Evolutionary conservation across 768 basidiomycete species (phyloP), one percentile per base, ranked within the genome.

Genomic region (Podaxis sp.): DNA sequence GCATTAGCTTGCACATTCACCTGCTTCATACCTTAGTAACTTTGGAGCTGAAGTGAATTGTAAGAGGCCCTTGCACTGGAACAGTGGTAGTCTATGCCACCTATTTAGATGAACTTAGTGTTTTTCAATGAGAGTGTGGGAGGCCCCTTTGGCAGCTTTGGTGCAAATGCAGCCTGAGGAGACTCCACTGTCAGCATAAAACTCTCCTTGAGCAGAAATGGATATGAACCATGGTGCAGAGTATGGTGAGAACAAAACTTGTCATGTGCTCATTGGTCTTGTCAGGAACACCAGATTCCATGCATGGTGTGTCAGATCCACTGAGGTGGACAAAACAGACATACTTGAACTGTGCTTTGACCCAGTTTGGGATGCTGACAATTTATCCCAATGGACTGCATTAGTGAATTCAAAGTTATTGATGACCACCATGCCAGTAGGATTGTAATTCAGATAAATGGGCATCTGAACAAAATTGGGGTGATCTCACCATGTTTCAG

Each of bases 71-170:
- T 28, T 6, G 1, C 1, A 1, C 28, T 28, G 28, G 28, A 28
- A 28, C 28, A 6, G 28, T 28, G 28, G 1, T 28, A 28, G 7
- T 28, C 28, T 28, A 28, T 28, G 28, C 28, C 28, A 28, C 28
- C 28, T 7, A 0, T 0, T 28, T 28, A 13, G 17, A 46, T 26
- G n/a, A 56, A 84, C 91, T 75, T 72, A 93, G 91, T 98, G 99
- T 87, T 98, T 98, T 87, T 99, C 97, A 74, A 99, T 99, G 80
- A 99, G 86, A 72, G 96, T 93, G 67, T 96, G 90, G 68, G 96
- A 98, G 73, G 97, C 96, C 82, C 96, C 92, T 86, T 99, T 99
- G 75, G 96, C 96, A 67, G 97, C 99, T 84, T 99, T 99, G 73
- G 96, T 99, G 76, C 97, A 93, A 81, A 99, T 96, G 74, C 97